Evolutionary conservation across 2,329 filamentous ascomycete species (phyloP).

Genomic region (Scortechinia acanthostroma): DNA sequence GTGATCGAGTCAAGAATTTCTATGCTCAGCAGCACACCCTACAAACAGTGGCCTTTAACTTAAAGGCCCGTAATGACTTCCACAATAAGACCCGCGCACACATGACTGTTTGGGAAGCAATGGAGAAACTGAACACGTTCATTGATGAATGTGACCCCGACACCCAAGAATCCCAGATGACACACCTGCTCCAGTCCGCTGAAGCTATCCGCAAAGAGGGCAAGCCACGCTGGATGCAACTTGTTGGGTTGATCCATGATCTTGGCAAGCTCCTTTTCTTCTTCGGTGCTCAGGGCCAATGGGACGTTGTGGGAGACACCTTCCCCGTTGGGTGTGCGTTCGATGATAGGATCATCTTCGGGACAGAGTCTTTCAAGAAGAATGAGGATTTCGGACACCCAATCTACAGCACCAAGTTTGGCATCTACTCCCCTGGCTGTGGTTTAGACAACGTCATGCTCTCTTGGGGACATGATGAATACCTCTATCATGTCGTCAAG

Average conservation of each 20-base stretch:
- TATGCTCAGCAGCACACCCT: constrained; percentile 68
- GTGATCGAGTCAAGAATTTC: constrained; percentile 53
- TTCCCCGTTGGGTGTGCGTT: constrained; percentile 75
- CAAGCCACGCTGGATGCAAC: constrained; percentile 76
- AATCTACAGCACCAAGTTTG: constrained; percentile 68
- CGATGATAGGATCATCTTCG: constrained; percentile 72
- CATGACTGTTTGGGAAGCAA: constrained; percentile 85
- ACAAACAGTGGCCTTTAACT: constrained; percentile 78
- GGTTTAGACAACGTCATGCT: constrained; percentile 84
- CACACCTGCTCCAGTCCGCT: constrained; percentile 80
- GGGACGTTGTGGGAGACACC: constrained; percentile 86
- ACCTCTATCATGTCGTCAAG: constrained; percentile 79
- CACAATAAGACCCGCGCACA: constrained; percentile 53
- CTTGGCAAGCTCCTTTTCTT: constrained; percentile 75
- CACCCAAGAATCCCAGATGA: constrained; percentile 78
- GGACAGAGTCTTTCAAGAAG: constrained; percentile 61
- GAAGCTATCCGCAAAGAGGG: constrained; percentile 83
- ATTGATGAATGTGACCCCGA: constrained; percentile 89
- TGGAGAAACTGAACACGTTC: constrained; percentile 84
- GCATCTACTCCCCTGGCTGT: constrained; percentile 74
- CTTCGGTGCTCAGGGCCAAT: constrained; percentile 78
- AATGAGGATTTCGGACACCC: constrained; percentile 71
- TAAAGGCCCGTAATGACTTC: constrained; percentile 70
- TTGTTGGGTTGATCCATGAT: constrained; percentile 72
- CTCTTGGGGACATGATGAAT: constrained; percentile 84